Evolutionary conservation across 306 rosid genomes (phyloP).

Genomic region (Pyrus pyrifolia): DNA sequence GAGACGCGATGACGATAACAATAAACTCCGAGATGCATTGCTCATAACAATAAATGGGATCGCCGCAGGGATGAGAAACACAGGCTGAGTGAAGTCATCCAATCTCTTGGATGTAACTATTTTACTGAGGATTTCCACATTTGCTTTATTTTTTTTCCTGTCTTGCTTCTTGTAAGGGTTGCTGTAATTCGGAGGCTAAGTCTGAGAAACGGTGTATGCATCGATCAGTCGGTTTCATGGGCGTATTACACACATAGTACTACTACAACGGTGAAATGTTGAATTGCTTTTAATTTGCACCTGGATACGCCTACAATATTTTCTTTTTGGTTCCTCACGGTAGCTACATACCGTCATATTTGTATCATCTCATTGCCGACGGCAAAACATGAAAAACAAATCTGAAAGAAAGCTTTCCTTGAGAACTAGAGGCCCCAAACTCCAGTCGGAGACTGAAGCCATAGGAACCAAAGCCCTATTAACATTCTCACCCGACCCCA

Average conservation of each 20-base stretch:
- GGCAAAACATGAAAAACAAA: background rate
- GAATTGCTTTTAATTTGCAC: background rate
- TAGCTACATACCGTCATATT: no score
- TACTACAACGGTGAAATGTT: background rate
- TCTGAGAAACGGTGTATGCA: background rate
- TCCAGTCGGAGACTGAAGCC: background rate
- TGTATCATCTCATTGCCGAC: no score
- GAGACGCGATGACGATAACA: conserved; percentile 65
- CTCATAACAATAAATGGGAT: conserved; percentile 90
- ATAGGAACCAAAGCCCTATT: background rate
- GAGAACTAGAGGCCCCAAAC: background rate
- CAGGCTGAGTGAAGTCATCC: conserved; percentile 48
- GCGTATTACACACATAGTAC: background rate
- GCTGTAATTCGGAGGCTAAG: background rate
- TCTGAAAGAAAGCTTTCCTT: background rate
- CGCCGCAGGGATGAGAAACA: conserved; percentile 96
- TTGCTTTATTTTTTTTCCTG: background rate
- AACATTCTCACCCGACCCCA: background rate
- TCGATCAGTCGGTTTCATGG: background rate
- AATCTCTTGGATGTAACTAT: background rate
- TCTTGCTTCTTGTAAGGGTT: background rate
- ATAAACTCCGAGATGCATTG: conserved; percentile 74
- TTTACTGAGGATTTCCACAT: background rate
- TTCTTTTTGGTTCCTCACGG: background rate
- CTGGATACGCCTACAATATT: background rate